Base-by-base conservation (phyloP, 225 moss, liverwort and hornwort species). In the Polytrichum commune region DNA sequence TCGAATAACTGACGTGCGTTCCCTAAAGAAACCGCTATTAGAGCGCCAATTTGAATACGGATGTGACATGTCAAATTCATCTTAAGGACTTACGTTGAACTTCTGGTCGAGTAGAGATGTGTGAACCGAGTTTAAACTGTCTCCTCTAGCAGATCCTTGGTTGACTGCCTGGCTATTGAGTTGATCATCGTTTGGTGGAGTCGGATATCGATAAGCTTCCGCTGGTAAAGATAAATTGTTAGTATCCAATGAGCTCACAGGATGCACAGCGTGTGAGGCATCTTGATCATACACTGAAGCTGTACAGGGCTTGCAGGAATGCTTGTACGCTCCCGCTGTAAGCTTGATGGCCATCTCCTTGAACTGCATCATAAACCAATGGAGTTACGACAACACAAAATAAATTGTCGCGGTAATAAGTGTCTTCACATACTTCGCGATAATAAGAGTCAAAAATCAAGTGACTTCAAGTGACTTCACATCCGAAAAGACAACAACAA, bases 221-320 rank as follows among this genome's bases (percentile, higher is more conserved):
- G 57, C 28, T 35, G 70, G 33, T 58, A 60, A 32, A 29, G 60
- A 60, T 4, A 32, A 70, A 55, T 61, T 60, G 19, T 60, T 60
- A n/a, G 71, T 38, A 25, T 71, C 62, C 60, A 62, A 24, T 29
- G 62, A 32, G 27, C 33, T 25, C 25, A 62, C 71, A 60, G 62
- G 61, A 18, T 71, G 62, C 71, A 62, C 71, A 60, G 71, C 71
- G 18, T 62, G 62, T 6, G 71, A 58, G 26, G 62, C 35, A 38
- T 62, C 61, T 13, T 71, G 71, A 62, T 69, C 69, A 30, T 69
- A 69, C 57, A 69, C 69, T 29, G 69, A 69, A 8, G 74, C 30
- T 19, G 74, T 66, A 54, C 74, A 74, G 19, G 74, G 74, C 25
- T 54, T 74, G 74, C 74, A 74, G 10, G 69, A 69, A 58, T 74